These are phyloP conservation scores for Alternaria brassicicola DNA, from an alignment of 2,329 filamentous ascomycete genomes.

Conservation along the genomic window DNA sequence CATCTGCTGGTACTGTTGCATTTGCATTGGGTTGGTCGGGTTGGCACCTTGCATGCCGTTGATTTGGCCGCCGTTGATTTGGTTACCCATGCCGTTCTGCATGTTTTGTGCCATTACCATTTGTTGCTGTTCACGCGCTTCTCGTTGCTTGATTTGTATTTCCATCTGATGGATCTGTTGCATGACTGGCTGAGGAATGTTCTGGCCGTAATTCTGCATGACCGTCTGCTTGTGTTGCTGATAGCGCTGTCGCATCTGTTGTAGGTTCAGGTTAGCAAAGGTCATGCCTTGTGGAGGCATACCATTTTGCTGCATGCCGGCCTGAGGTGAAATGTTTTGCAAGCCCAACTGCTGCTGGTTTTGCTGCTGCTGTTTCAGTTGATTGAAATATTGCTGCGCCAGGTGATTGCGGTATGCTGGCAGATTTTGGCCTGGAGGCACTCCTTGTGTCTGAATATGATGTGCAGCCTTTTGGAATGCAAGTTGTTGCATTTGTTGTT, in stretches of 20 bases:
- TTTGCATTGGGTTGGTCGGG: constrained; percentile 35
- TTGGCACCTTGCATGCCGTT: constrained; percentile 26
- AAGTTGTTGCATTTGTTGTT: constrained; percentile 40
- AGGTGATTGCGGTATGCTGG: constrained; percentile 36
- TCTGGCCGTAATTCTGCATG: constrained; percentile 31
- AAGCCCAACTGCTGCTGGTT: constrained; percentile 38
- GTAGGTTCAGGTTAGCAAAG: constrained; percentile 36
- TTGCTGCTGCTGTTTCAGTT: constrained; percentile 35
- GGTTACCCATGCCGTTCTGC: constrained; percentile 21
- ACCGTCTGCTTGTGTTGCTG: constrained; percentile 32
- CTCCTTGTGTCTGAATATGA: constrained; percentile 42
- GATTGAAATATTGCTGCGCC: constrained; percentile 33
- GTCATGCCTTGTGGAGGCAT: constrained; percentile 33
- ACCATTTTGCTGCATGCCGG: constrained; percentile 25
- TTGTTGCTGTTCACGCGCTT: constrained; percentile 30
- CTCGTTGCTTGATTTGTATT: constrained; percentile 30
- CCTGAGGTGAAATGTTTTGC: constrained; percentile 35
- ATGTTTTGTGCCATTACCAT: constrained; percentile 24
- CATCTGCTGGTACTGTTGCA: constrained; percentile 44
- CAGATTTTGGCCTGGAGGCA: constrained; percentile 38
- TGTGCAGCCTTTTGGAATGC: constrained; percentile 42
- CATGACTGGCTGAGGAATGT: constrained; percentile 34
- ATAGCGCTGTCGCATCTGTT: constrained; percentile 36
- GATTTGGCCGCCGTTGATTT: constrained; percentile 36
- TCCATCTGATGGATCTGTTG: constrained; percentile 41